Percentiles rank a stretch among this genome's conserved stretches.
These are phyloP conservation scores for Celoporthe dispersa DNA, from an alignment of 2,329 filamentous ascomycete species.

Conservation along the genomic window DNA sequence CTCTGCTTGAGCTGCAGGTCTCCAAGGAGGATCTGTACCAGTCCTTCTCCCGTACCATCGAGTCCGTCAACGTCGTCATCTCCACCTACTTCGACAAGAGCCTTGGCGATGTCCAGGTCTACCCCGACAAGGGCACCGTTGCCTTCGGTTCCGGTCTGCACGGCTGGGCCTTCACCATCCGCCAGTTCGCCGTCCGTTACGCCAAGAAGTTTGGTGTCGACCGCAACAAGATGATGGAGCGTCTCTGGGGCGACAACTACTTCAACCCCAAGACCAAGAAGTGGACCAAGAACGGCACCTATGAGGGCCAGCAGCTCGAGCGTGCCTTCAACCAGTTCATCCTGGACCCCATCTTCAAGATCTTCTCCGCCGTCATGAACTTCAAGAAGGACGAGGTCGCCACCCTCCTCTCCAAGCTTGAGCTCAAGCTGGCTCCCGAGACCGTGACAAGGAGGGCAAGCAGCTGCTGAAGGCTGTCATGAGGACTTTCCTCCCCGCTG, in stretches of 20 bases:
- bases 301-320: constrained; percentile 89
- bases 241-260: constrained; percentile 99
- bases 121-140: constrained; percentile 96
- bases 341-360: constrained; percentile 99
- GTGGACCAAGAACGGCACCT: constrained; percentile 87
- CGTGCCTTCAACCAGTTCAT: constrained; percentile 99
- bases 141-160: constrained; percentile 99
- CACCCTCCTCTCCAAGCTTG: constrained; percentile 86
- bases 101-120: constrained; percentile 97
- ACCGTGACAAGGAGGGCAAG: constrained; percentile 96
- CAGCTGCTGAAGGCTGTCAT: constrained; percentile 96
- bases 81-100: constrained; percentile 97
- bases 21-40: constrained; percentile 99
- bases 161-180: constrained; percentile 99
- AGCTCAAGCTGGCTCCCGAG: constrained; percentile 88
- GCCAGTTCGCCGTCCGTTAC: constrained; percentile 94
- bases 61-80: constrained; percentile 99
- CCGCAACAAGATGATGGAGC: constrained; percentile 99
- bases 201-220: constrained; percentile 99
- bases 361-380: constrained; percentile 96
- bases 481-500: constrained; percentile 97
- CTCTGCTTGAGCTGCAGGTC: constrained; percentile 97
- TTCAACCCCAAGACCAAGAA: constrained; percentile 99
- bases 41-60: constrained; percentile 98
- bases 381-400: constrained; percentile 94